phyloP scores from a whole-genome alignment of 2,329 filamentous ascomycete genomes.

The Coleophoma crateriformis region DNA sequence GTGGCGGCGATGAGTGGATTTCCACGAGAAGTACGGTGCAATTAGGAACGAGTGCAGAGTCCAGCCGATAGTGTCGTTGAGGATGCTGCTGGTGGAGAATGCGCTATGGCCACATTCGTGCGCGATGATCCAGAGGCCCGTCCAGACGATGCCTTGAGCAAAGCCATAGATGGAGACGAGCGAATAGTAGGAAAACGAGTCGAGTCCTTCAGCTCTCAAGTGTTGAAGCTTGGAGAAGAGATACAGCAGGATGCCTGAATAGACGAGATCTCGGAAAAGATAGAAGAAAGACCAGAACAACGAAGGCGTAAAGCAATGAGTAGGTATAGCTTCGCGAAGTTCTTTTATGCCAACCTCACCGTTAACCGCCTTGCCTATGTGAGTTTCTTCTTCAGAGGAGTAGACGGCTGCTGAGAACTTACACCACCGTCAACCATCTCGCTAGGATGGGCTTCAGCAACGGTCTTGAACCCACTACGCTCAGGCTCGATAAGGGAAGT shows the following conservation, averaged over 20 bases:
- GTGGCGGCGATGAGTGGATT: conserved; percentile 96
- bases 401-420: background rate
- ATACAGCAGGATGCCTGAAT: conserved; percentile 34
- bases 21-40: conserved; percentile 97
- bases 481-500: background rate
- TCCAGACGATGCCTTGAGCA: conserved; percentile 57
- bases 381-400: too few species aligned
- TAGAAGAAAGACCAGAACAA: conserved; percentile 44
- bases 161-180: conserved; percentile 56
- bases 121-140: conserved; percentile 77
- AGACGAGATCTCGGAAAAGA: conserved; percentile 44
- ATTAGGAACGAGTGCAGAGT: conserved; percentile 78
- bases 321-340: conserved; percentile 39
- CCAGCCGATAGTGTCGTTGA: conserved; percentile 91
- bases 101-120: conserved; percentile 96
- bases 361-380: background rate
- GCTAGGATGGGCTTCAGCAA: background rate
- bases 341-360: background rate
- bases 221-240: conserved; percentile 19
- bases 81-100: conserved; percentile 77
- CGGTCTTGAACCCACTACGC: background rate
- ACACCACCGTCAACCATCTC: background rate
- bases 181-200: conserved; percentile 24
- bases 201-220: background rate
- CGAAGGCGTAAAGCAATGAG: conserved; percentile 55